Conservation (phyloP, 768 basidiomycete species). For the Psilocybe sp. region DNA sequence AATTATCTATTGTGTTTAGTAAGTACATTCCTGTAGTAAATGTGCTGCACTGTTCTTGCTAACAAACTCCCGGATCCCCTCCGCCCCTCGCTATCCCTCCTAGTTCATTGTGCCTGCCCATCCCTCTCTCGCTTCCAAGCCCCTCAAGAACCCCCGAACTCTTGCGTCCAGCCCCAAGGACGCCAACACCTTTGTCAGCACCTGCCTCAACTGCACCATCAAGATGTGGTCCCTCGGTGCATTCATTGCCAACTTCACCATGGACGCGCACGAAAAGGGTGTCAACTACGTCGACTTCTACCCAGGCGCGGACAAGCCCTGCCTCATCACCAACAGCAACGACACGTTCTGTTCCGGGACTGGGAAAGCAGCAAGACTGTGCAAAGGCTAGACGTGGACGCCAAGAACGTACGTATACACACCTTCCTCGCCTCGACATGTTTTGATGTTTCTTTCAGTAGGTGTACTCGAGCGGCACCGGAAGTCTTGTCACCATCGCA, state of each 20-base stretch:
- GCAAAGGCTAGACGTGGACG: constrained; percentile 90
- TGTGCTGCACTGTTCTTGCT: too few species aligned
- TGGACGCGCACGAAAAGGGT: constrained; percentile 98
- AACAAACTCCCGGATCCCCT: too few species aligned
- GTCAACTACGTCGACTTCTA: constrained; percentile 99
- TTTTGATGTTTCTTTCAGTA: constrained; percentile 22
- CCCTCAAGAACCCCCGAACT: too few species aligned
- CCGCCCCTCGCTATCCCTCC: too few species aligned
- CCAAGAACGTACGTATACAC: constrained; percentile 68
- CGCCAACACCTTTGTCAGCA: constrained; percentile 93
- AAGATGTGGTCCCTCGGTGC: constrained; percentile 97
- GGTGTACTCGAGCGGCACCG: constrained; percentile 90
- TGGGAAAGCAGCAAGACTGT: constrained; percentile 98
- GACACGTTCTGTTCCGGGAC: constrained; percentile 98
- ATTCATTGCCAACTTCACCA: constrained; percentile 84
- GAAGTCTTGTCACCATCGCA: constrained; percentile 85
- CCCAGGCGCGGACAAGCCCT: constrained; percentile 95
- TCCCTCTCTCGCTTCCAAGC: too few species aligned
- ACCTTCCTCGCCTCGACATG: constrained; percentile 1
- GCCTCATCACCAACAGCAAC: constrained; percentile 93
- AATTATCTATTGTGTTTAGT: too few species aligned
- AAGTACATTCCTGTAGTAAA: too few species aligned
- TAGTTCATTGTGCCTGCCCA: too few species aligned
- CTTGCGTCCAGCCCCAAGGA: constrained; percentile 98
- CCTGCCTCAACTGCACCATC: constrained; percentile 96